phyloP scores from a whole-genome alignment of 805 yeast species.

The Suhomyces sp. region DNA sequence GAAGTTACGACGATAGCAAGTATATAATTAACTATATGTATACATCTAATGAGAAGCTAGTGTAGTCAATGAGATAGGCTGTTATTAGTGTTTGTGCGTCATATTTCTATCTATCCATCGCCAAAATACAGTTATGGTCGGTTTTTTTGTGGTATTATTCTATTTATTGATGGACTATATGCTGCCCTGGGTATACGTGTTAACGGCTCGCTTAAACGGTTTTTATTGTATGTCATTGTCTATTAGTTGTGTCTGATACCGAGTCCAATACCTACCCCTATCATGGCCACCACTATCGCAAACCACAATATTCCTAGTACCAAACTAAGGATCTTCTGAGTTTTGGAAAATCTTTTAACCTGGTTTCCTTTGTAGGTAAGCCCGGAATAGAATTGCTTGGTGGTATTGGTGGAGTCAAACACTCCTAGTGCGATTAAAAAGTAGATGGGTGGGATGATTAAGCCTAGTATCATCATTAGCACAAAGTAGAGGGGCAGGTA shows the following conservation, averaged over 20 bases:
- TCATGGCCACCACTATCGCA: constrained; percentile 32
- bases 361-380: constrained; percentile 13
- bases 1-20: too few species aligned
- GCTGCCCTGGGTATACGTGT: neutral
- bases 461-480: constrained; percentile 28
- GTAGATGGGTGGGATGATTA: constrained; percentile 38
- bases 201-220: neutral
- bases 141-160: neutral
- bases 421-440: constrained; percentile 34
- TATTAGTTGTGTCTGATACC: constrained; percentile 12
- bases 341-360: constrained; percentile 17
- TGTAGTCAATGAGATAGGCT: too few species aligned
- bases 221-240: neutral
- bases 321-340: constrained; percentile 32
- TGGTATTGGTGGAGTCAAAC: constrained; percentile 27
- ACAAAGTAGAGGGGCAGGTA: constrained; percentile 14
- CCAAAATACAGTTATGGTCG: too few species aligned
- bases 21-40: too few species aligned
- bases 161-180: neutral
- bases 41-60: too few species aligned
- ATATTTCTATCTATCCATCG: too few species aligned
- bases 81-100: too few species aligned
- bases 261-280: constrained; percentile 37
- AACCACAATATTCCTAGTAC: constrained; percentile 35
- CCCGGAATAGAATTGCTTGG: constrained; percentile 18